A percentile compares a stretch with the other conserved stretches of the same genome.
Conservation (phyloP, 257 asterid genomes). For the Knoxia roxburghii region DNA sequence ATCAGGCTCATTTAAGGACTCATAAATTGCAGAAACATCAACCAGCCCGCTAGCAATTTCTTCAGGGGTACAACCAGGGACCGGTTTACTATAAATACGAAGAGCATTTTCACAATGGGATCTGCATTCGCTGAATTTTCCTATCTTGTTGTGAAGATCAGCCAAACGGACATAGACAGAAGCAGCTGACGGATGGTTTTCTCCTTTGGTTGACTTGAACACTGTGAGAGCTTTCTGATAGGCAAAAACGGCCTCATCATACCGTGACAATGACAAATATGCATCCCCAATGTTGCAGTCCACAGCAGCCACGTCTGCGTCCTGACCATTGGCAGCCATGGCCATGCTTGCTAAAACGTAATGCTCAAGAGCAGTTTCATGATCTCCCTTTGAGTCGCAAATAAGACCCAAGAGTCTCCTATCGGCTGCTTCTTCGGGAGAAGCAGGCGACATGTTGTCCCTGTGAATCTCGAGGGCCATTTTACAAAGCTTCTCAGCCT, state of each 20-base stretch:
- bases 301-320: conserved; percentile 63
- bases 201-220: conserved; percentile 63
- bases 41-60: conserved; percentile 76
- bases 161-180: conserved; percentile 74
- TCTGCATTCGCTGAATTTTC: conserved; percentile 66
- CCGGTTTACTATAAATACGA: conserved; percentile 51
- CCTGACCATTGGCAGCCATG: conserved; percentile 61
- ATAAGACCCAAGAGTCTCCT: conserved; percentile 84
- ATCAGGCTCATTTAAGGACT: conserved; percentile 36
- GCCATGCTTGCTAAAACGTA: conserved; percentile 86
- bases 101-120: conserved; percentile 70
- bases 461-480: conserved; percentile 71
- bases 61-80: conserved; percentile 45
- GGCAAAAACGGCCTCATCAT: conserved; percentile 74
- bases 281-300: conserved; percentile 88
- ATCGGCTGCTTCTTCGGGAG: conserved; percentile 83
- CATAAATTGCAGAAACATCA: conserved; percentile 41
- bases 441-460: conserved; percentile 36
- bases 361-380: conserved; percentile 80
- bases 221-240: conserved; percentile 66
- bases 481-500: conserved; percentile 70
- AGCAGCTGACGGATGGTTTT: conserved; percentile 69
- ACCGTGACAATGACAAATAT: conserved; percentile 58
- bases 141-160: conserved; percentile 71
- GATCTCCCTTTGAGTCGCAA: conserved; percentile 72